Base-by-base conservation (phyloP, 169 alveolate genomes). In the Plasmodium vinckei region DNA sequence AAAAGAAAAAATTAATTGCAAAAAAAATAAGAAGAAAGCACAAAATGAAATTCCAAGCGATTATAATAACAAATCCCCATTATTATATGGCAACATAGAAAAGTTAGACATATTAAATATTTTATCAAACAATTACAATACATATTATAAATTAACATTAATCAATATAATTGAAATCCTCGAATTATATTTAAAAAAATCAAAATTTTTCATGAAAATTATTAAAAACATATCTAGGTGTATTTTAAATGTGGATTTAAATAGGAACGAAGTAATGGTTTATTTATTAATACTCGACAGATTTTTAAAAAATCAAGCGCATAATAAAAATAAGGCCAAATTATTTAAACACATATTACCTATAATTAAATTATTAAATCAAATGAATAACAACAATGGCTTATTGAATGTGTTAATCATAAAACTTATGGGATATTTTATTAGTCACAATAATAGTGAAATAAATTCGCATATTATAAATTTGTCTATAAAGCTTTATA, bases 211-310 rank as follows among this genome's bases (percentile, higher is more conserved):
- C 64, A 60, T 59, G 54, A 47, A 12, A 17, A 69, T 86, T 5
- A 70, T 86, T 13, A 68, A 86, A 60, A 69, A 86, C 71, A 60
- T 86, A 10, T 57, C 56, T 46, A 57, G 67, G 15, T 86, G 91
- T 59, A 60, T 59, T 42, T 47, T 70, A 70, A 86, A 70, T 59
- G 51, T 69, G 19, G 73, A 86, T 23, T 39, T 53, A 71, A 56
- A 86, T 9, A 27, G 51, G 57, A 86, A 86, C 25, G 87, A 69
- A 53, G 44, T 86, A 59, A 57, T 86, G 46, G 51, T 86, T 19
- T 86, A 71, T 44, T 70, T 86, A 49, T 39, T 69, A 42, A 70
- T 70, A 69, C 49, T 86, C 27, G 27, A 68, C 5, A 70, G 25
- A 5, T 60, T 70, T 86, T 59, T 86, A 25, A 68, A 82, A 67